These are phyloP conservation scores for Colletotrichum siamense DNA, from an alignment of 2,329 filamentous ascomycete species.

Conservation along the genomic window DNA sequence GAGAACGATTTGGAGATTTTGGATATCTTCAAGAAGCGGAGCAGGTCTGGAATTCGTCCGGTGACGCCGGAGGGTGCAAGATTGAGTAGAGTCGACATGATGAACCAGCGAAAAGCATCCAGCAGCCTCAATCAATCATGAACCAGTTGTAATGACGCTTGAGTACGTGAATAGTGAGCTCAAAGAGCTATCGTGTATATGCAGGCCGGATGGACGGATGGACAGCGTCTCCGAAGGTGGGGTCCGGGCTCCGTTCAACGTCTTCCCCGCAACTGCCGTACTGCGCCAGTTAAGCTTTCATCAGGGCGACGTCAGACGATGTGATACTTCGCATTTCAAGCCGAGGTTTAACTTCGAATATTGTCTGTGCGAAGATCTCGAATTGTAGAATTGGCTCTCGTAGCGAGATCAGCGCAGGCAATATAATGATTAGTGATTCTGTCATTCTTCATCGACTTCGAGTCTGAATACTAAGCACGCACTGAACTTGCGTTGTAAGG, in stretches of 20 bases:
- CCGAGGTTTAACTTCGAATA: neutral
- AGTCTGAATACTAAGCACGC: neutral
- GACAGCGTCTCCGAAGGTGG: neutral
- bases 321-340: neutral
- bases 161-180: neutral
- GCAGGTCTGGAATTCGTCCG: neutral
- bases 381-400: neutral
- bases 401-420: neutral
- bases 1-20: neutral
- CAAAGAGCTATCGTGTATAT: neutral
- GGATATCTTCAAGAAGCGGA: neutral
- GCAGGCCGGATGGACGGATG: neutral
- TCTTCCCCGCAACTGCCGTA: conserved; percentile 9
- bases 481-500: neutral
- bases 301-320: neutral
- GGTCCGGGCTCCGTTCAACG: neutral
- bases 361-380: neutral
- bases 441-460: neutral
- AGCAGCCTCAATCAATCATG: neutral
- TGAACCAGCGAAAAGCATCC: neutral
- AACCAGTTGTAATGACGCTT: neutral
- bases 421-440: neutral
- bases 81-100: neutral
- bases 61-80: neutral
- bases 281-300: neutral